phyloP scores from a whole-genome alignment of 208 protist genomes.

The Leishmania mexicana region DNA sequence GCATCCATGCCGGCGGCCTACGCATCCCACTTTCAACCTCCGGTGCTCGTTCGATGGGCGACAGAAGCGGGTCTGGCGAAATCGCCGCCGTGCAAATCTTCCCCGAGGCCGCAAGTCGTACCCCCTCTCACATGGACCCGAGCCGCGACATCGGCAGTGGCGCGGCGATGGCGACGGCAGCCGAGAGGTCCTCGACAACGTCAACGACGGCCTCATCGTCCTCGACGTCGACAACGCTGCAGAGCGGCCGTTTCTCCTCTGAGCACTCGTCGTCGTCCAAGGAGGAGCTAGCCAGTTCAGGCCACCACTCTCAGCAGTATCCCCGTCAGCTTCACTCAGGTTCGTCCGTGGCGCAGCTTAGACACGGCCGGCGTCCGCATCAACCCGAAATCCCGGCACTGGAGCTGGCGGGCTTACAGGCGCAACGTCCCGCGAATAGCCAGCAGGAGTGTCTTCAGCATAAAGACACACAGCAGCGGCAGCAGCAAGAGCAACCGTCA shows the following conservation, averaged over 20 bases:
- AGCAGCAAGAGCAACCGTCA: not conserved
- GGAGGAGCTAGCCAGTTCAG: conserved; percentile 2
- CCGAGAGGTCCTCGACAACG: not conserved
- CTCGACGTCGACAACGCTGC: not conserved
- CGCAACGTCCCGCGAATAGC: not conserved
- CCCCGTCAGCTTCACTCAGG: not conserved
- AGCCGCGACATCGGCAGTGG: not conserved
- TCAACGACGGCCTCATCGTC: not conserved
- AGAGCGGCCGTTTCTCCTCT: not conserved
- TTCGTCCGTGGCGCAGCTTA: not conserved
- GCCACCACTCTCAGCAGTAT: not conserved
- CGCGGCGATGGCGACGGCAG: not conserved
- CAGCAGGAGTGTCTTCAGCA: not conserved
- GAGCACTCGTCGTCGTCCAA: conserved; percentile 5
- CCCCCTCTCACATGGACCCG: not conserved
- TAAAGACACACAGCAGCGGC: not conserved
- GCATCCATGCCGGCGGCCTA: not conserved
- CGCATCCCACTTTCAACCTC: not conserved
- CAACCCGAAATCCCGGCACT: not conserved
- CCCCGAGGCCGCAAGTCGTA: not conserved
- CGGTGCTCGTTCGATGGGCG: not conserved
- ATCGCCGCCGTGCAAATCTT: not conserved
- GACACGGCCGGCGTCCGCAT: not conserved
- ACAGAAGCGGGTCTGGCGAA: not conserved
- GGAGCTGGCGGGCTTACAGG: not conserved